Conservation (phyloP, 768 basidiomycete genomes). For the Porphyrellus cyaneotinctus region DNA sequence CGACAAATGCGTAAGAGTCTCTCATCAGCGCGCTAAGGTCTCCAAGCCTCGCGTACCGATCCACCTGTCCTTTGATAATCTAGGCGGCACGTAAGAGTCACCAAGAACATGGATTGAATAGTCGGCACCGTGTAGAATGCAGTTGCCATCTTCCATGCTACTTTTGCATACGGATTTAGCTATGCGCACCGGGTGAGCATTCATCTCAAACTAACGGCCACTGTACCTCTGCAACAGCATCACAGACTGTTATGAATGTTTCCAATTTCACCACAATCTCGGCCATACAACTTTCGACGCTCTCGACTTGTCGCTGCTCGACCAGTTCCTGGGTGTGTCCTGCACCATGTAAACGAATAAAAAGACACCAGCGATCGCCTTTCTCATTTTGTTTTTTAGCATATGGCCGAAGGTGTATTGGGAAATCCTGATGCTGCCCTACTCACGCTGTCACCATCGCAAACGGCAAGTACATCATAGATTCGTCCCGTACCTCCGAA, state of each 20-base stretch:
- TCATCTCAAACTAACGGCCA: neutral
- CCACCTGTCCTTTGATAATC: constrained; percentile 29
- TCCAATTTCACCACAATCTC: constrained; percentile 25
- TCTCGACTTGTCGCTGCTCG: neutral
- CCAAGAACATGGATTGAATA: neutral
- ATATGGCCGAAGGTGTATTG: constrained; percentile 15
- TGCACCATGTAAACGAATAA: constrained; percentile 19
- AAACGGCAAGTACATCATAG: neutral
- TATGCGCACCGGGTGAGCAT: neutral
- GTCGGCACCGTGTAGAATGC: constrained; percentile 25
- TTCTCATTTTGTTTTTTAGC: neutral
- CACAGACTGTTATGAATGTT: constrained; percentile 21
- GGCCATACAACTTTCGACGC: constrained; percentile 15
- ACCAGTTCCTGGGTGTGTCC: neutral
- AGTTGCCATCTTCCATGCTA: constrained; percentile 29
- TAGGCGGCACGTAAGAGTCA: constrained; percentile 11
- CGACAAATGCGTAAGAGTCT: constrained; percentile 31
- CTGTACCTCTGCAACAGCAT: constrained; percentile 21
- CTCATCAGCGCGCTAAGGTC: constrained; percentile 31
- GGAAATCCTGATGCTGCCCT: constrained; percentile 15
- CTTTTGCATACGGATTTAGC: constrained; percentile 25
- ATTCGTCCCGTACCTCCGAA: constrained; percentile 4
- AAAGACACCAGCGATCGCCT: constrained; percentile 14
- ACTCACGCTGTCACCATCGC: neutral
- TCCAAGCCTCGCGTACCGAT: constrained; percentile 22